Evolutionary conservation across 768 basidiomycete species (phyloP).

Genomic region (Collybia sp.): DNA sequence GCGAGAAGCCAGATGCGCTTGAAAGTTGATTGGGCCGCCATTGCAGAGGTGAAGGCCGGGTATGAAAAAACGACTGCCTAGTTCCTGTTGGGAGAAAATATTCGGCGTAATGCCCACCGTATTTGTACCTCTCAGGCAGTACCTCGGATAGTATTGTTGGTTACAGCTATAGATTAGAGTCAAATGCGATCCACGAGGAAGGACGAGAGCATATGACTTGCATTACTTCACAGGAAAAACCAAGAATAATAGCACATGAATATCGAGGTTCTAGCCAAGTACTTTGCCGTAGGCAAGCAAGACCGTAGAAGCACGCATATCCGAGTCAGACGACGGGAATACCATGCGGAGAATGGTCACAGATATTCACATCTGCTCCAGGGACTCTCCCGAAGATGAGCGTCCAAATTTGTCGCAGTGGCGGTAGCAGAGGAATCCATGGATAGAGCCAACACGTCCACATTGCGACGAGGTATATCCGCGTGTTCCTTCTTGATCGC

Average conservation of each 20-base stretch:
- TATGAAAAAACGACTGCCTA: not conserved
- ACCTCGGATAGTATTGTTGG: too few species aligned
- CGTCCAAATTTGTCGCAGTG: too few species aligned
- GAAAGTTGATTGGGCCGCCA: constrained; percentile 14
- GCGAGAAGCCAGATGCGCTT: constrained; percentile 19
- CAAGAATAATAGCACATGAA: constrained; percentile 11
- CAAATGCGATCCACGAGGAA: too few species aligned
- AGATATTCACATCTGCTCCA: too few species aligned
- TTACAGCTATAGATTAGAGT: too few species aligned
- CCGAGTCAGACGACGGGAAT: constrained; percentile 5
- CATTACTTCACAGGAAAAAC: too few species aligned
- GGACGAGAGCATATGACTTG: too few species aligned
- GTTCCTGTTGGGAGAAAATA: constrained; percentile 1
- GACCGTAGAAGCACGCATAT: not conserved
- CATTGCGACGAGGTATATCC: too few species aligned
- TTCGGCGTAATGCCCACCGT: not conserved
- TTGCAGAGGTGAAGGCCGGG: constrained; percentile 2
- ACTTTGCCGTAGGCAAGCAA: not conserved
- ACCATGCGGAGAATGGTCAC: constrained; percentile 9
- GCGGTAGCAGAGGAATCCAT: too few species aligned
- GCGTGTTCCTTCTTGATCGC: too few species aligned
- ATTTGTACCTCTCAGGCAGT: constrained; percentile 11
- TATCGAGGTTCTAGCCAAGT: constrained; percentile 1
- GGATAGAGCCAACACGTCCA: too few species aligned
- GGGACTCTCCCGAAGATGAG: too few species aligned